Evolutionary conservation across 495 filamentous ascomycete species (phyloP).

Genomic region (Pyrenopolyporus hunteri): DNA sequence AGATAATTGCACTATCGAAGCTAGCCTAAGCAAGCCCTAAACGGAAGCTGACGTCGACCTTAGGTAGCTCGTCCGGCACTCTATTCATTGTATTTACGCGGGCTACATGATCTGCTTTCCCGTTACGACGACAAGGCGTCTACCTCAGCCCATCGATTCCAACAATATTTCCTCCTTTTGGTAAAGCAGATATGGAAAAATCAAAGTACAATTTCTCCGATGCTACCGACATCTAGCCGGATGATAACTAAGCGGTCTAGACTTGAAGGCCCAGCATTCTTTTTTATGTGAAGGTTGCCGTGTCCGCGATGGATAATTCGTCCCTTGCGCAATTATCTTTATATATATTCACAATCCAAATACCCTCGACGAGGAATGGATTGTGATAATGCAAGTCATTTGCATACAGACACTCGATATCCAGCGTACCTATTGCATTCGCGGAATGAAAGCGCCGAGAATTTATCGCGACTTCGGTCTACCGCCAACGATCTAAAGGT

Average conservation of each 20-base stretch:
- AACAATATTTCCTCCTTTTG: slow-evolving; percentile 7
- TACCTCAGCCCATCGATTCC: slow-evolving; percentile 19
- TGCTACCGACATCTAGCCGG: slow-evolving; percentile 25
- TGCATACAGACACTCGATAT: background rate
- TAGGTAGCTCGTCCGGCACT: background rate
- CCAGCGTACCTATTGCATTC: background rate
- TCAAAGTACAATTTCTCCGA: slow-evolving; percentile 28
- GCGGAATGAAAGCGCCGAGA: slow-evolving; percentile 25
- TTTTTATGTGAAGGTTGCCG: background rate
- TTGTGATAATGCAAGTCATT: background rate
- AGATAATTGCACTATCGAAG: background rate
- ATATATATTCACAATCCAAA: slow-evolving; percentile 8
- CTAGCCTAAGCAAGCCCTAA: slow-evolving; percentile 9
- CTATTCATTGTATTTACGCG: slow-evolving; percentile 9
- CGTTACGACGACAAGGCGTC: slow-evolving; percentile 19
- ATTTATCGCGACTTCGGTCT: slow-evolving; percentile 10
- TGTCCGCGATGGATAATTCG: slow-evolving; percentile 9
- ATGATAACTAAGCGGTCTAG: slow-evolving; percentile 28
- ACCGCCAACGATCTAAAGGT: background rate
- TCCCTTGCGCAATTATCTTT: background rate
- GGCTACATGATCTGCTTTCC: slow-evolving; percentile 26
- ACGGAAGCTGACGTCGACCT: slow-evolving; percentile 11
- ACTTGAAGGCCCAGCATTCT: background rate
- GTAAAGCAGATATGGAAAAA: slow-evolving; percentile 31
- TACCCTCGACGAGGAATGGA: background rate